A percentile compares a stretch with the other conserved stretches of the same genome.
Conservation (phyloP, 768 basidiomycete species). For the Trametes punicea region DNA sequence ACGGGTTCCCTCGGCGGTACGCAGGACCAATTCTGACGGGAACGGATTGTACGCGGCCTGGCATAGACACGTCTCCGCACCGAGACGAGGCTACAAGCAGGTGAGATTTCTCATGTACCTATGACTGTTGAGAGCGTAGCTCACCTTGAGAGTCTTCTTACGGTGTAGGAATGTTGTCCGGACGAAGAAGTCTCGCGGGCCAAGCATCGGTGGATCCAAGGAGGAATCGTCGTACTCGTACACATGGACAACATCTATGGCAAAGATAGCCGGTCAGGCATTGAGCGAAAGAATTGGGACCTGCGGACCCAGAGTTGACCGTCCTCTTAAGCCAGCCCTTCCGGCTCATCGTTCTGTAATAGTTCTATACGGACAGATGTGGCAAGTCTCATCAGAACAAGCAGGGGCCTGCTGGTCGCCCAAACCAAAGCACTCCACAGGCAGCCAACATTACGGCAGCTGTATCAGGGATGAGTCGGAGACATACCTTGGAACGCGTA, state of each 20-base stretch:
- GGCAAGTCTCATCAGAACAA: too few relatives aligned
- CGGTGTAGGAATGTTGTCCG: neutral
- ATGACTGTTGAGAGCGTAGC: neutral
- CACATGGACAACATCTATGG: constrained; percentile 9
- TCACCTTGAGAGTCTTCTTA: constrained; percentile 9
- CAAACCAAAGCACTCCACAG: too few relatives aligned
- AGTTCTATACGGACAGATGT: too few relatives aligned
- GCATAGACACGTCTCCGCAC: constrained; percentile 11
- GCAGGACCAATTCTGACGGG: too few relatives aligned
- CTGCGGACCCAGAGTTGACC: too few relatives aligned
- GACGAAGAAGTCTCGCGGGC: constrained; percentile 10
- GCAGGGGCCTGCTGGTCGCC: too few relatives aligned
- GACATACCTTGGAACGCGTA: constrained; percentile 5
- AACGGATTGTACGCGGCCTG: constrained; percentile 10
- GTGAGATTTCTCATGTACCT: neutral
- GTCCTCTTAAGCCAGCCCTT: too few relatives aligned
- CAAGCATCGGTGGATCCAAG: constrained; percentile 16
- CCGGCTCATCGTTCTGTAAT: too few relatives aligned
- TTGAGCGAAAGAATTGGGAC: neutral
- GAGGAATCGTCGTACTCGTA: constrained; percentile 19
- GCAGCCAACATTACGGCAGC: too few relatives aligned
- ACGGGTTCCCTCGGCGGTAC: too few relatives aligned
- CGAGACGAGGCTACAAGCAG: constrained; percentile 3
- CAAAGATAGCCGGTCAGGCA: neutral
- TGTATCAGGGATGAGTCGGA: neutral